Evolutionary conservation across 2,329 filamentous ascomycete species (phyloP), one percentile per base, ranked within the genome.

Genomic region (Blumeria graminis): DNA sequence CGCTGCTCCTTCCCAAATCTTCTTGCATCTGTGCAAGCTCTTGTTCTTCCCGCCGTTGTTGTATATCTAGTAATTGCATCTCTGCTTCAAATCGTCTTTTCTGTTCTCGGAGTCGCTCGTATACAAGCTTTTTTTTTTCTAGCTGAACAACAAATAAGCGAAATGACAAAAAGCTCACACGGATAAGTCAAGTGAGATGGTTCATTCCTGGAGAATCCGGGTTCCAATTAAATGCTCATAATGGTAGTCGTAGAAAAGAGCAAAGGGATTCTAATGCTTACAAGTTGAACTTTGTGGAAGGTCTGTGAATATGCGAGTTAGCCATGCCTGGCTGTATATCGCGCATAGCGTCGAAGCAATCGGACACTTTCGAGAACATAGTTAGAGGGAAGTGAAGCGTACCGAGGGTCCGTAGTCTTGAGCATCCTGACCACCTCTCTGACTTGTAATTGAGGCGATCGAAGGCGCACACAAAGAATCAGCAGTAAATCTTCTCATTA

Each of bases 401-500:
- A 68, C 66, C 62, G 64, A 66, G 34, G 64, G 62, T 18, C 63
- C 64, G 59, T 65, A 66, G 45, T 67, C 65, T 57, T 63, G 61
- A 34, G 58, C 58, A 43, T 67, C 64, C 56, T 61, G 63, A 51
- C 58, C 52, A 35, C 57, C 57, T 39, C 57, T 62, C 59, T 65
- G 65, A 35, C 35, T 63, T n/a, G 63, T 58, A 46, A 66, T 62
- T 52, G 65, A 62, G 57, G 76, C 78, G 70, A 86, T 72, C 67
- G 84, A 86, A 69, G 84, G 83, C 70, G 90, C 73, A 76, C 88
- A 77, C 70, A 86, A 76, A 71, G 86, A 81, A 71, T 94, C 93
- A 57, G 89, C 92, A 61, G 90, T 96, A 71, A 96, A 96, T 67
- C 90, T 84, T 66, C 90, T 82, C 70, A 89, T 86, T 67, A 96